Percentiles rank a stretch among this genome's conserved stretches.
phyloP scores from a whole-genome alignment of 169 alveolate species.

The Plasmodium berghei region DNA sequence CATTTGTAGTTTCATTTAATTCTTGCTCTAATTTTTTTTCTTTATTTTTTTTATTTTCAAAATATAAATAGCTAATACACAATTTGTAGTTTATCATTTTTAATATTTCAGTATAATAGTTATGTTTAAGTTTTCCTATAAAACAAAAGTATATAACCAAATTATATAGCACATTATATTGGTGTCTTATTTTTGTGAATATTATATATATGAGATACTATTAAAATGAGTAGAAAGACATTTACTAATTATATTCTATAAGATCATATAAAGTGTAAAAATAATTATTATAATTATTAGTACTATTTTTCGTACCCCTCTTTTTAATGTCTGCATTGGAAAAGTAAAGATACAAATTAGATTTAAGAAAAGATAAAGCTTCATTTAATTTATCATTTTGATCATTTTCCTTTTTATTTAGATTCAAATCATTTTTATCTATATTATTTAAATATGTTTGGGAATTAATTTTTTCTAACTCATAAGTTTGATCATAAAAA shows the following conservation, averaged over 20 bases:
- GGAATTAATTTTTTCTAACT: slow-evolving; percentile 46
- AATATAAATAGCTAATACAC: slow-evolving; percentile 39
- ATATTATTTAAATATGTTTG: slow-evolving; percentile 23
- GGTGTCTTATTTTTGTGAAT: no score
- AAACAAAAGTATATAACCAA: neutral
- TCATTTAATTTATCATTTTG: slow-evolving; percentile 49
- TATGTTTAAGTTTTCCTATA: slow-evolving; percentile 59
- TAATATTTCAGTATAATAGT: slow-evolving; percentile 42
- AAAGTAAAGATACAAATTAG: slow-evolving; percentile 19
- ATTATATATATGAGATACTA: no score
- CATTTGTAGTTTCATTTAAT: neutral
- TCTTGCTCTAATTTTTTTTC: neutral
- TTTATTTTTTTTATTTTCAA: neutral
- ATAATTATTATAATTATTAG: no score
- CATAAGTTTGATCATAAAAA: slow-evolving; percentile 50
- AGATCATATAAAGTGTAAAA: no score
- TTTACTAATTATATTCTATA: no score
- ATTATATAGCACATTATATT: neutral
- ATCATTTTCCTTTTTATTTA: slow-evolving; percentile 24
- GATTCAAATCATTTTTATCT: neutral
- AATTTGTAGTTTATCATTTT: slow-evolving; percentile 74
- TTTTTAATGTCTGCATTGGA: slow-evolving; percentile 46
- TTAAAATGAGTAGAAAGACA: no score
- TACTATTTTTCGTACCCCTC: slow-evolving; percentile 16
- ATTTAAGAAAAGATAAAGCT: slow-evolving; percentile 33